Conservation (phyloP, 768 basidiomycete species). For the Erythrobasidium yunnanense region DNA sequence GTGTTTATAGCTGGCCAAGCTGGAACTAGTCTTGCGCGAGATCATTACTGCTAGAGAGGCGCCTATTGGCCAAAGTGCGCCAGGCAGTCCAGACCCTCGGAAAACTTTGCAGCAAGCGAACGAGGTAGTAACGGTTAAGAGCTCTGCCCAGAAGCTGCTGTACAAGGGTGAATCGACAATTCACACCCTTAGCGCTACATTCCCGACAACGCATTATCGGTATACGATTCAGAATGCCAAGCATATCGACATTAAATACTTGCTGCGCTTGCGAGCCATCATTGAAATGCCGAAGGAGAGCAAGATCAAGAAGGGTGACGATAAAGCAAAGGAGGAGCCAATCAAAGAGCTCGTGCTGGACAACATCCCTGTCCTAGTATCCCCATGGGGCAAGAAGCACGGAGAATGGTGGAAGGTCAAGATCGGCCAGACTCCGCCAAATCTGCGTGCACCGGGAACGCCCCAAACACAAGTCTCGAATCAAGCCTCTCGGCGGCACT, state of each 20-base stretch:
- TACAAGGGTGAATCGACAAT: conserved; percentile 1
- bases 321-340: background rate
- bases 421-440: conserved; percentile 9
- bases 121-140: conserved; percentile 14
- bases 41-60: background rate
- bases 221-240: conserved; percentile 21
- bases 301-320: conserved; percentile 12
- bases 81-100: background rate
- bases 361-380: conserved; percentile 21
- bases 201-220: conserved; percentile 2
- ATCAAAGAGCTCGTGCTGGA: conserved; percentile 24
- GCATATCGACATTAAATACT: conserved; percentile 19
- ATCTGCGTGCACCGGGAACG: background rate
- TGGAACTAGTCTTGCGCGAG: conserved; percentile 3
- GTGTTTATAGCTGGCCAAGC: background rate
- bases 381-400: conserved; percentile 18
- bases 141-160: background rate
- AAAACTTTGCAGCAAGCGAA: background rate
- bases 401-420: conserved; percentile 7
- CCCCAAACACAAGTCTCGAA: no score
- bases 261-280: conserved; percentile 4
- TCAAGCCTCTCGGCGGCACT: no score
- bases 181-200: background rate
- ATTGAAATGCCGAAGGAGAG: conserved; percentile 18
- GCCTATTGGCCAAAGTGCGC: background rate